Base-by-base conservation (phyloP, 192 early-diverging fungal species). In the Coemansia sp. region DNA sequence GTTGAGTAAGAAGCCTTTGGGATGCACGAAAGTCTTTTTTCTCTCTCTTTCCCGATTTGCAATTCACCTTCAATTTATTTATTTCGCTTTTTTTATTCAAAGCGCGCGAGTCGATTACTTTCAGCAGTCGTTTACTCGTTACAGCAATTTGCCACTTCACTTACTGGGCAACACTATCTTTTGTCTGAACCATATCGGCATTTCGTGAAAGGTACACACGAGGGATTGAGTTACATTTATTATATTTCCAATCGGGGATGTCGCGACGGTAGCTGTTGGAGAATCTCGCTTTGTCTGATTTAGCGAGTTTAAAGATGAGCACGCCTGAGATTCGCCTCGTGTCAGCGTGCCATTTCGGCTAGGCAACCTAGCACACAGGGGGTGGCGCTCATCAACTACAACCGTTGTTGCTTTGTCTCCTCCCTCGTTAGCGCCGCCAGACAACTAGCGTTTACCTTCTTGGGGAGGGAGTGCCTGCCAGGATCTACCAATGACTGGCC, bases 131-230 rank as follows among this genome's bases (percentile, higher is more conserved):
- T 10, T 54, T 29, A 14, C 51, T 54, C 51, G 29, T 14, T 17
- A 6, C 54, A 33, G 31, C 54, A 35, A 57, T 35, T 57, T 24
- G 31, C 54, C 31, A 34, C 54, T 34, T 57, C 31, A 31, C 10
- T 54, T 33, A 31, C 51, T 54, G 29, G 13, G 51, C 51, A 54
- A 31, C 29, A 34, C 31, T 57, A 57, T 34, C 31, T 6, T 34
- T 16, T 17, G 16, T 57, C 54, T 34, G 17, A 31, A 34, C 54
- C 4, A 14, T 57, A 16, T 34, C 54, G 54, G 31, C 54, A 57
- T 57, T 57, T 57, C 54, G 54, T 57, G 16, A 34, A 57, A 57
- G 54, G 54, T 57, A 57, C 54, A 57, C 54, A 34, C 29, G 54
- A 57, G 31, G 6, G 14, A 57, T 57, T 34, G 31, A 57, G 31